Percentiles rank a stretch among this genome's conserved stretches.
Evolutionary conservation across 2,329 filamentous ascomycete species (phyloP).

Genomic region (Cladobotryum protrusum): DNA sequence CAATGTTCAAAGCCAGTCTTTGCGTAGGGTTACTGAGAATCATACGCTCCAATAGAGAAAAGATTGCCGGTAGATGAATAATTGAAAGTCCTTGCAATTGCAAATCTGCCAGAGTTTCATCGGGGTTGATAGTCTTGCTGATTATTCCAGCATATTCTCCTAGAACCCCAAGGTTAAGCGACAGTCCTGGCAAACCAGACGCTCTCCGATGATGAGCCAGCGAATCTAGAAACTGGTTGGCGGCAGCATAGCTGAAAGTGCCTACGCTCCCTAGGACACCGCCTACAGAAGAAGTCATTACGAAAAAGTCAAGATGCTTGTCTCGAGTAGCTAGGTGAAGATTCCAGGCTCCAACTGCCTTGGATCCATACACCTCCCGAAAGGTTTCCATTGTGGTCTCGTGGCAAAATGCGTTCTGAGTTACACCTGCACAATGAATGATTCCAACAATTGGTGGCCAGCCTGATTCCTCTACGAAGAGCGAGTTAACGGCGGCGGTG

Average conservation of each 20-base stretch:
- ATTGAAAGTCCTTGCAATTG: too few relatives aligned
- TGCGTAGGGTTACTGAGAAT: too few relatives aligned
- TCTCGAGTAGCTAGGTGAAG: conserved; percentile 22
- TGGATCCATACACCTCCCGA: conserved; percentile 24
- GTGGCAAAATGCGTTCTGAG: conserved; percentile 15
- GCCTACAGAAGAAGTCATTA: conserved; percentile 22
- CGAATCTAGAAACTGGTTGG: conserved; percentile 29
- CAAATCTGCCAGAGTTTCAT: too few relatives aligned
- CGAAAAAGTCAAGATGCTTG: conserved; percentile 25
- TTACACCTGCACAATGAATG: conserved; percentile 36
- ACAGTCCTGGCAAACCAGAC: conserved; percentile 16
- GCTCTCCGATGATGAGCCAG: conserved; percentile 24
- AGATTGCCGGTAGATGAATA: too few relatives aligned
- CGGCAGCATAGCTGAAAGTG: conserved; percentile 32
- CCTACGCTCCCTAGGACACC: conserved; percentile 21
- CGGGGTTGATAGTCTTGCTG: too few relatives aligned
- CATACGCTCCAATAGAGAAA: too few relatives aligned
- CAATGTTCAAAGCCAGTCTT: too few relatives aligned
- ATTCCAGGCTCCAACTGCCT: conserved; percentile 28
- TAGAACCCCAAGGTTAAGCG: too few relatives aligned
- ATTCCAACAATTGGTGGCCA: conserved; percentile 27
- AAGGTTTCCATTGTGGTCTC: conserved; percentile 21
- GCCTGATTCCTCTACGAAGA: conserved; percentile 4
- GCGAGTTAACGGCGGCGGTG: conserved; percentile 13
- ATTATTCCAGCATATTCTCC: too few relatives aligned